Evolutionary conservation across 2,329 filamentous ascomycete species (phyloP).

Genomic region (Fusarium concolor): DNA sequence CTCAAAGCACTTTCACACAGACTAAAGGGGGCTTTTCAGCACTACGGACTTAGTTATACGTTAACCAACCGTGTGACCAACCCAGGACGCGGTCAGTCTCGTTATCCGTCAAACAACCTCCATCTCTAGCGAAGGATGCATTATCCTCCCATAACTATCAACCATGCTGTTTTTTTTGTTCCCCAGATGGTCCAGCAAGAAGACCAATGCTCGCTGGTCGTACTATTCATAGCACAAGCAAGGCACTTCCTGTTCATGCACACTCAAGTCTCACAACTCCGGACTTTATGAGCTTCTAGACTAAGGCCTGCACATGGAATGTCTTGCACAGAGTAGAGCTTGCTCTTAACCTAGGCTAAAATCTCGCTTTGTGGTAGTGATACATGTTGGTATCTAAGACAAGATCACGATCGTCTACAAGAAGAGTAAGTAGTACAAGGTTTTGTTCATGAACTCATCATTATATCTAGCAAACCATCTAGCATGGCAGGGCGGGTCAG

Average conservation of each 20-base stretch:
- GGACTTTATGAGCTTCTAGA: slow-evolving; percentile 25
- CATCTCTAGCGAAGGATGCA: background rate
- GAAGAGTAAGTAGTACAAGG: background rate
- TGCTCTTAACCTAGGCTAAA: slow-evolving; percentile 13
- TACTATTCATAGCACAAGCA: slow-evolving; percentile 11
- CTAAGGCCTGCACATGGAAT: slow-evolving; percentile 7
- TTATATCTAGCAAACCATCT: slow-evolving; percentile 8
- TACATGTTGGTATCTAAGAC: slow-evolving; percentile 1
- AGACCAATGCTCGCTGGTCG: slow-evolving; percentile 5
- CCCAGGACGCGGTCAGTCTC: background rate
- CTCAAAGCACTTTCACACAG: slow-evolving; percentile 4
- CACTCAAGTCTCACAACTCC: slow-evolving; percentile 21
- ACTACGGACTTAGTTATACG: background rate
- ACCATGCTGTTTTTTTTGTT: background rate
- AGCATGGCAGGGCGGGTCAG: background rate
- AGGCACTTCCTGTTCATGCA: slow-evolving; percentile 1
- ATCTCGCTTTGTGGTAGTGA: slow-evolving; percentile 5
- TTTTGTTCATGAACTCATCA: slow-evolving; percentile 18
- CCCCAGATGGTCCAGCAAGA: slow-evolving; percentile 10
- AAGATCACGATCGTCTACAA: slow-evolving; percentile 16
- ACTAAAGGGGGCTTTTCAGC: background rate
- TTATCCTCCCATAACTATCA: background rate
- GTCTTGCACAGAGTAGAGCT: slow-evolving; percentile 7
- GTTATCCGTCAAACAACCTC: background rate
- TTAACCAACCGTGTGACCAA: background rate